phyloP scores from a whole-genome alignment of 1,284 basidiomycete species.

The Waitea zeae region DNA sequence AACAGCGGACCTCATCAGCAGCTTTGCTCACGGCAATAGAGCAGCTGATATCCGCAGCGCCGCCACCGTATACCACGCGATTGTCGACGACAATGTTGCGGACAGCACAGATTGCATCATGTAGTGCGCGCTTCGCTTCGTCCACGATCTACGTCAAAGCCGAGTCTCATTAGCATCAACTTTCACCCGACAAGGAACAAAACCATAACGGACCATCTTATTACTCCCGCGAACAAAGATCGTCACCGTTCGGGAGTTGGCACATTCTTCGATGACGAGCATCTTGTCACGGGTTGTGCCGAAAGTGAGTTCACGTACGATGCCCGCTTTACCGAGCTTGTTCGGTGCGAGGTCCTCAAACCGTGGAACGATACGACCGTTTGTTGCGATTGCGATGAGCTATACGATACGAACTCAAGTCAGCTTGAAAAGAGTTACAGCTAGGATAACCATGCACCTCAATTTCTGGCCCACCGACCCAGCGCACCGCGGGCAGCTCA shows the following conservation, averaged over 20 bases:
- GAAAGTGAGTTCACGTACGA: slow-evolving; percentile 89
- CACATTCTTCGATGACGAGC: slow-evolving; percentile 98
- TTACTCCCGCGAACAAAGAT: slow-evolving; percentile 96
- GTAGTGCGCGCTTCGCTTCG: slow-evolving; percentile 93
- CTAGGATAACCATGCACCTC: slow-evolving; percentile 39
- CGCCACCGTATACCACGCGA: slow-evolving; percentile 95
- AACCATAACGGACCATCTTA: slow-evolving; percentile 77
- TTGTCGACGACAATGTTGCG: slow-evolving; percentile 92
- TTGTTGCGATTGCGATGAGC: slow-evolving; percentile 97
- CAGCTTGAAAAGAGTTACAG: not conserved
- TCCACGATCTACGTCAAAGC: slow-evolving; percentile 81
- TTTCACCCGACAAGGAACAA: slow-evolving; percentile 2
- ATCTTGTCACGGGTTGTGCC: slow-evolving; percentile 98
- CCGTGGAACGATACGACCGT: slow-evolving; percentile 94
- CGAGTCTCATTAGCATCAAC: slow-evolving; percentile 1
- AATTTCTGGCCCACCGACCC: slow-evolving; percentile 98
- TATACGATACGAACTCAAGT: slow-evolving; percentile 16
- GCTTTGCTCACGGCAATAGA: slow-evolving; percentile 86
- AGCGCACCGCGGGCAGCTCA: slow-evolving; percentile 92
- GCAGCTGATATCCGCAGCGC: slow-evolving; percentile 93
- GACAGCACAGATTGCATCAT: slow-evolving; percentile 95
- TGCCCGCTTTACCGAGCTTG: slow-evolving; percentile 86
- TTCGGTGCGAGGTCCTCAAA: slow-evolving; percentile 89
- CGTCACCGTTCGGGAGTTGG: slow-evolving; percentile 91
- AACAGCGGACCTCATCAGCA: slow-evolving; percentile 65